Base-by-base conservation (phyloP, 306 rosid species). In the Lathyrus sativus region DNA sequence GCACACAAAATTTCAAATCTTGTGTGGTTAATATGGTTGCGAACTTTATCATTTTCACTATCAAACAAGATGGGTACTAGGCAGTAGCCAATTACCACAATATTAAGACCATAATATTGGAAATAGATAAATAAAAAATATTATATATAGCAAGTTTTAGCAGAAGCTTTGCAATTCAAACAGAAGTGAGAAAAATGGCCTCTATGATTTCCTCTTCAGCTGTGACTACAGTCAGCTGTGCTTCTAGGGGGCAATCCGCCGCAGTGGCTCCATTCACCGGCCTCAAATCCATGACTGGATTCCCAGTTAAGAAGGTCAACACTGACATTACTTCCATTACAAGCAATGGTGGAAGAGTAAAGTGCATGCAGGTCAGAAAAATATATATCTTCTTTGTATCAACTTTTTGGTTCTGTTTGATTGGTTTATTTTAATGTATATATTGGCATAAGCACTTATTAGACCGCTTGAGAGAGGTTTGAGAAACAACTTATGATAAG, bases 311-410 rank as follows among this genome's bases (percentile, higher is more conserved):
- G 45, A 89, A 85, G 84, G 43, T 42, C 78, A 82, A 72, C 87
- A 78, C 29, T 38, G 93, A 91, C 82, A 79, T 87, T 35, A 84
- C 90, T 68, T 70, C 96, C 55, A 18, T 82, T 2, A 74, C 89
- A 18, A 84, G 51, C 89, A 91, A 91, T 10, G 89, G 98, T 19
- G 87, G 87, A 63, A 85, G 87, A 83, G 91, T 86, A 35, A 76
- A 73, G 59, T 85, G 95, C 89, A 85, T 89, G 85, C 4, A 73
- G 88, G 95, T 85, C 0, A 62, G 11, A 39, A 77, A 57, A 1
- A 4, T 7, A 54, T 22, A 6, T 46, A 6, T 17, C 10, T 45
- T 2, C 46, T 42, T 5, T 14, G 1, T n/a, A 14, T 46, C 14
- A 7, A 13, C 17, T 6, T 35, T 33, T 35, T 5, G 19, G 4